Conservation (phyloP, 305 asterid species). For the Solanum aculeatissimum region DNA sequence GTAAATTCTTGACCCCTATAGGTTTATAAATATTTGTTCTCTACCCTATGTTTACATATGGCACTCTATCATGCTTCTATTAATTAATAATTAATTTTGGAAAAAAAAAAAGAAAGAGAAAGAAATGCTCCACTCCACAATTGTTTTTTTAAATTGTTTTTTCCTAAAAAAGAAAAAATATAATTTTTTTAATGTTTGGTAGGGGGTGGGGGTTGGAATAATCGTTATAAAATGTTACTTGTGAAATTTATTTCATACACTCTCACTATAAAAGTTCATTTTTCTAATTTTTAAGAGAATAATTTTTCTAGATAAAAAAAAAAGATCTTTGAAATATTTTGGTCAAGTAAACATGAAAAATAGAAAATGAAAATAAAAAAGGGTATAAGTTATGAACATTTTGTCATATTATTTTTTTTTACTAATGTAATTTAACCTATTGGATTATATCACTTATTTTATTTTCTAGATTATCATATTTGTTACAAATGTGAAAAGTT, state of each 20-base stretch:
- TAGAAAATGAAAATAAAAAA: not conserved
- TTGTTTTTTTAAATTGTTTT: no score
- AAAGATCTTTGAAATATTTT: not conserved
- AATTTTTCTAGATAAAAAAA: not conserved
- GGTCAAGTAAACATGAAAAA: not conserved
- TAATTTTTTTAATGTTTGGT: not conserved
- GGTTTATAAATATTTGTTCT: not conserved
- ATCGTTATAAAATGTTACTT: not conserved
- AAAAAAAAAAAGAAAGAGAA: not conserved
- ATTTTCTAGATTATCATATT: not conserved
- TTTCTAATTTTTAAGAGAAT: not conserved
- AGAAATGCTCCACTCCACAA: not conserved
- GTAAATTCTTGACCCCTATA: not conserved
- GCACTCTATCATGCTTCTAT: slow-evolving; percentile 3
- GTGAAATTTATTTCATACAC: not conserved
- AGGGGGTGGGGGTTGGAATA: not conserved
- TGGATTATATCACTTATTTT: not conserved
- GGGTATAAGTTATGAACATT: not conserved
- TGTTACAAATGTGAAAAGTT: no score
- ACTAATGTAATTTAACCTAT: not conserved
- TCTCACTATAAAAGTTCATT: not conserved
- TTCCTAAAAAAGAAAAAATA: no score
- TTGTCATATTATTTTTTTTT: not conserved
- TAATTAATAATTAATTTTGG: not conserved
- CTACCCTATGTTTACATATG: slow-evolving; percentile 1